Evolutionary conservation across 768 basidiomycete species (phyloP), one percentile per base, ranked within the genome.

Genomic region (Tulasnella sp.): DNA sequence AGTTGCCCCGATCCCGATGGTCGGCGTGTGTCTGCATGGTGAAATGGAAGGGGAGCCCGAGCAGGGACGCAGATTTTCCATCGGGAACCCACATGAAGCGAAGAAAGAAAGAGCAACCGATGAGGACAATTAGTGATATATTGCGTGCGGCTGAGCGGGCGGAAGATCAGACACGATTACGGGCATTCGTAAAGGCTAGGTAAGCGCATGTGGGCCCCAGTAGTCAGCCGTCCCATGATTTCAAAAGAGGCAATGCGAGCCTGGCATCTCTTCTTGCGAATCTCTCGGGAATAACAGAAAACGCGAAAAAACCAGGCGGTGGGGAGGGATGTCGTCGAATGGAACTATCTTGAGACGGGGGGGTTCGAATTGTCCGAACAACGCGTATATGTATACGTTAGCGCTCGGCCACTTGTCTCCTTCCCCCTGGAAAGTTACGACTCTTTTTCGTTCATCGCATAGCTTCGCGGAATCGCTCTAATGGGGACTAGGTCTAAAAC

Each of bases 1-100:
- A 69, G 64, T 69, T 69, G 64, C 64, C 34, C 64, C 64, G 64
- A 69, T 69, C 64, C 64, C 64, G 64, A 69, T 69, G 64, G 31
- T 31, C 64, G 34, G 64, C 31, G 28, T 69, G 64, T 37, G 22
- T 54, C 54, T 54, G 64, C 64, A 16, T 31, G 34, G 64, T 64
- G 31, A 64, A n/a, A n/a, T 14, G n/a, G 60, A 64, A 64, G n/a
- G n/a, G 22, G 37, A 16, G 1, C 58, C 64, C 28, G 64, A 37
- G 64, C 64, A 31, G 64, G 54, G 54, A 54, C 54, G n/a, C 50
- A 18, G 12, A 37, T 46, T n/a, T n/a, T 54, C 24, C 54, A n/a
- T 54, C 22, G 54, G 54, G 54, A 54, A 54, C 7, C 14, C 46
- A 20, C 46, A 46, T 46, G 46, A 18, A 46, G 44, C 44, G 44